These are phyloP conservation scores for Ophiostoma tasmaniense DNA, from an alignment of 2,329 filamentous ascomycete species.

Conservation along the genomic window DNA sequence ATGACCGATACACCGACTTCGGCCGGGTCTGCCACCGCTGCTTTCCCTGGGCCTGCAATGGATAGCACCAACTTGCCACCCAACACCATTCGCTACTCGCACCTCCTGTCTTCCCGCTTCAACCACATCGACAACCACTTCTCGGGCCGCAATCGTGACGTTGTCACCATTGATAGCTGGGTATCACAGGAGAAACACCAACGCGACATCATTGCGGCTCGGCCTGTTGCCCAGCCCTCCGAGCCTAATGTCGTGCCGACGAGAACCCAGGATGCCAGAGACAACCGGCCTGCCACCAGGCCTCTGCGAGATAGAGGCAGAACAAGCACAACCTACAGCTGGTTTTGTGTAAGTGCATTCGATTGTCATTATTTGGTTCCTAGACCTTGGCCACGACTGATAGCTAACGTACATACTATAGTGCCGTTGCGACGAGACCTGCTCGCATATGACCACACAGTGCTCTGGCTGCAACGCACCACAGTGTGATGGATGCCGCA, in stretches of 20 bases:
- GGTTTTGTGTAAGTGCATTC: neutral
- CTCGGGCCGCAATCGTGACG: slow-evolving; percentile 36
- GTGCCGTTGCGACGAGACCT: neutral
- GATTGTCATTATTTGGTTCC: neutral
- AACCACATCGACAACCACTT: slow-evolving; percentile 60
- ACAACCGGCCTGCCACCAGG: neutral
- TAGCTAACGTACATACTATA: neutral
- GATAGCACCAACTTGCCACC: neutral
- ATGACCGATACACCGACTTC: slow-evolving; percentile 26
- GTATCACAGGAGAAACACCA: neutral
- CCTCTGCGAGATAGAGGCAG: no score
- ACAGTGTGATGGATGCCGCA: neutral
- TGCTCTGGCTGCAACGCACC: neutral
- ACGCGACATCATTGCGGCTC: neutral
- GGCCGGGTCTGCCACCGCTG: neutral
- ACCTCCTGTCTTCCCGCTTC: slow-evolving; percentile 36
- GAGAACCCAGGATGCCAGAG: neutral
- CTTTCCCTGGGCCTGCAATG: neutral
- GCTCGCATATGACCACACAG: neutral
- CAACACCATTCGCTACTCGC: neutral
- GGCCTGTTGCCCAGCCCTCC: neutral
- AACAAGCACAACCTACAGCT: neutral
- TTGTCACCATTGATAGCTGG: slow-evolving; percentile 13
- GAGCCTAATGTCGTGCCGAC: neutral
- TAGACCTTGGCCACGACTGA: neutral